These are phyloP conservation scores for Epichloe amarillans DNA, from an alignment of 2,329 filamentous ascomycete species.

Conservation along the genomic window DNA sequence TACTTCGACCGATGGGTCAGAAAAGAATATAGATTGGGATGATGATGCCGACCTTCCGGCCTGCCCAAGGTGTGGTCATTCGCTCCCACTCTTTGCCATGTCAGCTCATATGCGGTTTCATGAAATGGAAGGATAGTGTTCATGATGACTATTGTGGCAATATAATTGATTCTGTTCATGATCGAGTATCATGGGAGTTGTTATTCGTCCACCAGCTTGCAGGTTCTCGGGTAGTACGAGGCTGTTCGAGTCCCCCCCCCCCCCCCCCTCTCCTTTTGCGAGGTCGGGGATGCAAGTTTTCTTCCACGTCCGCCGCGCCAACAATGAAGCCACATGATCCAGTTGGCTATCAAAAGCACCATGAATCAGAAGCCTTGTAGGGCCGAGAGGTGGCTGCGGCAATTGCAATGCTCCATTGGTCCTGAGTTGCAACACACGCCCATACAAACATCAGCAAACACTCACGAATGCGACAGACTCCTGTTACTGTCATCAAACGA, in stretches of 20 bases:
- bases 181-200: background rate
- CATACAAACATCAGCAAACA: slow-evolving; percentile 1
- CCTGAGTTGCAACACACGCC: background rate
- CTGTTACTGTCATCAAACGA: background rate
- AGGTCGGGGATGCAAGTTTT: background rate
- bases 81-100: slow-evolving; percentile 44
- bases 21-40: slow-evolving; percentile 17
- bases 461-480: background rate
- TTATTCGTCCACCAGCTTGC: background rate
- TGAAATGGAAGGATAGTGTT: slow-evolving; percentile 15
- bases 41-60: slow-evolving; percentile 12
- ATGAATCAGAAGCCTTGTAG: background rate
- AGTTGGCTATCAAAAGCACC: background rate
- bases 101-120: slow-evolving; percentile 35
- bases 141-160: background rate
- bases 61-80: slow-evolving; percentile 37
- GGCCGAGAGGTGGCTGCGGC: background rate
- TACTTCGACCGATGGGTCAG: slow-evolving; percentile 11
- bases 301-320: background rate
- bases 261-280: background rate
- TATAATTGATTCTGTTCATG: background rate
- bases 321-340: background rate
- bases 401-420: background rate
- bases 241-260: background rate
- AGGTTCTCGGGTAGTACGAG: slow-evolving; percentile 1